phyloP scores from a whole-genome alignment of 2,329 filamentous ascomycete genomes.

The Colletotrichum simmondsii region DNA sequence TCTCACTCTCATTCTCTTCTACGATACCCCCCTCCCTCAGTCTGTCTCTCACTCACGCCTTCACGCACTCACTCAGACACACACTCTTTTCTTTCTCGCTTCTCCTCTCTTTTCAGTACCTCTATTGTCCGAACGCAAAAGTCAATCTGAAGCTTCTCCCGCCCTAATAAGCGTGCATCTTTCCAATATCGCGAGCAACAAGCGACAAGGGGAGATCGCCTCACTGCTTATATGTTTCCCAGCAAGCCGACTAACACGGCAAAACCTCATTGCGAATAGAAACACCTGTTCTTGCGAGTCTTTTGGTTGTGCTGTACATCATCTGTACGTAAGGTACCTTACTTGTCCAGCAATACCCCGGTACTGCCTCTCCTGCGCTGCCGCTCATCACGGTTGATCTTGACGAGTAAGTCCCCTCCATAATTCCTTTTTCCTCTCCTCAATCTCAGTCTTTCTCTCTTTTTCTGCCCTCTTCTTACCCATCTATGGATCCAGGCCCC shows the following conservation, averaged over 20 bases:
- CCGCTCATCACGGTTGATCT: conserved; percentile 31
- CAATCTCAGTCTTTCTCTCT: conserved; percentile 9
- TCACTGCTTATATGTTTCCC: background rate
- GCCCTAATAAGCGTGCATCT: background rate
- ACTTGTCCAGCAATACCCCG: background rate
- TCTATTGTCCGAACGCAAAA: background rate
- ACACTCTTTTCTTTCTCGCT: background rate
- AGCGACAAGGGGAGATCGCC: background rate
- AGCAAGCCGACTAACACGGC: conserved; percentile 10
- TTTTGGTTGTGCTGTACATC: background rate
- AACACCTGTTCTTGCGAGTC: background rate
- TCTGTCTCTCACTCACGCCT: background rate
- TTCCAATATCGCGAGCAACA: conserved; percentile 1
- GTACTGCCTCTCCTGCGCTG: conserved; percentile 8
- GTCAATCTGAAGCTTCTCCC: conserved; percentile 5
- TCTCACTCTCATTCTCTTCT: no score
- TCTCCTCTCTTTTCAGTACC: background rate
- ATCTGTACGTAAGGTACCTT: conserved; percentile 14
- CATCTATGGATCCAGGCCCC: background rate
- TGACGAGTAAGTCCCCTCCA: conserved; percentile 21
- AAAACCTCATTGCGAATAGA: background rate
- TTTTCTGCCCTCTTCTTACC: background rate
- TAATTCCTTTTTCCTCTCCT: conserved; percentile 28
- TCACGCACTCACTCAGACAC: background rate
- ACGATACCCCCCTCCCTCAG: background rate